phyloP scores from a whole-genome alignment of 2,329 filamentous ascomycete species.

The Cladosporium sp. region DNA sequence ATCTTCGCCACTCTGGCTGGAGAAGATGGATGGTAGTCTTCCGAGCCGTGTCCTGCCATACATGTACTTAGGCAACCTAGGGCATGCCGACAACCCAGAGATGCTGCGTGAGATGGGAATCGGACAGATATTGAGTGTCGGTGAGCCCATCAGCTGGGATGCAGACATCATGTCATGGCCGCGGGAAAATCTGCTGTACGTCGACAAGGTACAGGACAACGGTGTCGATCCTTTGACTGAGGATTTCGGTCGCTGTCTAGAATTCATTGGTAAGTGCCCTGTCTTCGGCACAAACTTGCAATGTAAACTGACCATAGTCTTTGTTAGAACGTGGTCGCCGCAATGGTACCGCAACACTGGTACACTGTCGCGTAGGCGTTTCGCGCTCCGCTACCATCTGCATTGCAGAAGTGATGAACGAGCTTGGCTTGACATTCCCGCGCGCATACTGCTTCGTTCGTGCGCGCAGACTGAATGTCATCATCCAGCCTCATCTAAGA shows the following conservation, averaged over 20 bases:
- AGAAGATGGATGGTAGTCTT: slow-evolving; percentile 82
- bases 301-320: slow-evolving; percentile 24
- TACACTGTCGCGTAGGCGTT: slow-evolving; percentile 95
- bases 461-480: slow-evolving; percentile 89
- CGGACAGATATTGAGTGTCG: slow-evolving; percentile 84
- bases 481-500: slow-evolving; percentile 93
- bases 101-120: slow-evolving; percentile 80
- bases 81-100: slow-evolving; percentile 90
- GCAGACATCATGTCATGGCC: slow-evolving; percentile 71
- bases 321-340: slow-evolving; percentile 71
- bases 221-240: slow-evolving; percentile 88
- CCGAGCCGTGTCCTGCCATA: slow-evolving; percentile 88
- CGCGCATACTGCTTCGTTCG: slow-evolving; percentile 95
- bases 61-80: slow-evolving; percentile 93
- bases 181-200: slow-evolving; percentile 72
- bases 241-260: slow-evolving; percentile 81
- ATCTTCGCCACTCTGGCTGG: slow-evolving; percentile 76
- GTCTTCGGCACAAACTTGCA: not conserved
- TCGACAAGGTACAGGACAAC: slow-evolving; percentile 92
- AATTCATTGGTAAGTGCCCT: slow-evolving; percentile 83
- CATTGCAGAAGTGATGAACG: slow-evolving; percentile 96
- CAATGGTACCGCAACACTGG: slow-evolving; percentile 80
- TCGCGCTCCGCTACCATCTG: slow-evolving; percentile 95
- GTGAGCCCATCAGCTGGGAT: slow-evolving; percentile 82
- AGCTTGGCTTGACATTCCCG: slow-evolving; percentile 78